Evolutionary conservation across 768 basidiomycete species (phyloP).

Genomic region (Macrolepiota fuliginosa): DNA sequence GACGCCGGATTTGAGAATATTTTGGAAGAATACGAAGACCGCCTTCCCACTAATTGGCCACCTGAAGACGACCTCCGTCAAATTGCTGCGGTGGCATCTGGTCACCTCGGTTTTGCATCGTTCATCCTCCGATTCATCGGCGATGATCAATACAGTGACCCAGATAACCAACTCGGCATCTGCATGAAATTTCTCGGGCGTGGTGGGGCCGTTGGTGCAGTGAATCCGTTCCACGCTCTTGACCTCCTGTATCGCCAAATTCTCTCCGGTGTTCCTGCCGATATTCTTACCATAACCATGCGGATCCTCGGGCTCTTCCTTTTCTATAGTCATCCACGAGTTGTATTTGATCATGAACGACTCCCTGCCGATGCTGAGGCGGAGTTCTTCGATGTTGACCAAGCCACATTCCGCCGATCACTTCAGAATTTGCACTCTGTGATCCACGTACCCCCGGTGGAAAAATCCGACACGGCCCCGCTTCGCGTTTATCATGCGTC

Average conservation of each 20-base stretch:
- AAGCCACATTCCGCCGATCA: too few relatives aligned
- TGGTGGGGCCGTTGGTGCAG: not conserved
- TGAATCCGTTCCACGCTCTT: not conserved
- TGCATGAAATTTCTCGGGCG: too few relatives aligned
- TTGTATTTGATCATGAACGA: too few relatives aligned
- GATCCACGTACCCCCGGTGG: not conserved
- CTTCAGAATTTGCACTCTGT: not conserved
- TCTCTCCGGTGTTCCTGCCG: too few relatives aligned
- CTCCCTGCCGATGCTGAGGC: not conserved
- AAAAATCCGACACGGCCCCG: not conserved
- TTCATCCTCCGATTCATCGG: too few relatives aligned
- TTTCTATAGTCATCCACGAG: too few relatives aligned
- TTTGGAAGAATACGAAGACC: not conserved
- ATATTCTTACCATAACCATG: not conserved
- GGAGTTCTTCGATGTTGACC: not conserved
- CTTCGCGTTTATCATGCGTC: not conserved
- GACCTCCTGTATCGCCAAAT: too few relatives aligned
- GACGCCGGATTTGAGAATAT: not conserved
- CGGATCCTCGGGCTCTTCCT: not conserved
- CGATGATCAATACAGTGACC: too few relatives aligned
- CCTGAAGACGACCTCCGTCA: not conserved
- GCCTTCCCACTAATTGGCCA: not conserved
- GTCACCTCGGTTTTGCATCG: conserved; percentile 1
- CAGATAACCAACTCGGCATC: too few relatives aligned
- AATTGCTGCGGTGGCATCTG: not conserved